Conservation (phyloP, 768 basidiomycete genomes). For the Tulasnella sp. region DNA sequence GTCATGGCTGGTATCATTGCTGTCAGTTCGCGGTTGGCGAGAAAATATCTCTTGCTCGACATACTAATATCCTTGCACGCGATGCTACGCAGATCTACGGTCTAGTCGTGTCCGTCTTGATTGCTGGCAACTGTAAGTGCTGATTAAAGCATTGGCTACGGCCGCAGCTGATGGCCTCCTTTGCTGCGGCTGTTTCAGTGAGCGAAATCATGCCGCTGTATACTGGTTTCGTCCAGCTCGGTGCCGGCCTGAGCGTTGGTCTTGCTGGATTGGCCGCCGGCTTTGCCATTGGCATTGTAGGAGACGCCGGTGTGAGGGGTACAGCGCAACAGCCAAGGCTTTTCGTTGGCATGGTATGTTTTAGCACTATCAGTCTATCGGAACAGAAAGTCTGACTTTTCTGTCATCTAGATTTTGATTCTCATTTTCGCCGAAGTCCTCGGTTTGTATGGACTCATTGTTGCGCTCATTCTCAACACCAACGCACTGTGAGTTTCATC, state of each 20-base stretch:
- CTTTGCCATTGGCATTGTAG: conserved; percentile 96
- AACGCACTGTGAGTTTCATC: conserved; percentile 29
- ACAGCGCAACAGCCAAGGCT: conserved; percentile 93
- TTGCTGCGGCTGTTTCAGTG: conserved; percentile 37
- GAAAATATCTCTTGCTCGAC: background rate
- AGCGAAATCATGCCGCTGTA: conserved; percentile 73
- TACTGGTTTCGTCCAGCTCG: conserved; percentile 87
- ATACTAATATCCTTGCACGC: background rate
- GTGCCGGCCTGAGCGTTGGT: conserved; percentile 86
- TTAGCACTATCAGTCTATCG: background rate
- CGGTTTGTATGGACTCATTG: conserved; percentile 89
- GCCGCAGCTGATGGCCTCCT: background rate
- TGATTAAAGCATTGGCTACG: background rate
- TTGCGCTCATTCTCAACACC: conserved; percentile 94
- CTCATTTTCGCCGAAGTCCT: conserved; percentile 95
- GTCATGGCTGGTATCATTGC: conserved; percentile 99
- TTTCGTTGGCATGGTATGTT: conserved; percentile 82
- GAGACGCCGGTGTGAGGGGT: conserved; percentile 96
- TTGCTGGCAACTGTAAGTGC: conserved; percentile 71
- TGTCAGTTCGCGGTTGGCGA: conserved; percentile 42
- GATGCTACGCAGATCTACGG: conserved; percentile 69
- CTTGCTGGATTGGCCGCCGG: conserved; percentile 94
- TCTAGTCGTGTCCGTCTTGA: conserved; percentile 96
- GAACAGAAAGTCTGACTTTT: background rate
- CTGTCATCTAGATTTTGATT: conserved; percentile 63